Evolutionary conservation across 345 rosid species (phyloP), one percentile per base, ranked within the genome.

Genomic region (Linum trigynum): DNA sequence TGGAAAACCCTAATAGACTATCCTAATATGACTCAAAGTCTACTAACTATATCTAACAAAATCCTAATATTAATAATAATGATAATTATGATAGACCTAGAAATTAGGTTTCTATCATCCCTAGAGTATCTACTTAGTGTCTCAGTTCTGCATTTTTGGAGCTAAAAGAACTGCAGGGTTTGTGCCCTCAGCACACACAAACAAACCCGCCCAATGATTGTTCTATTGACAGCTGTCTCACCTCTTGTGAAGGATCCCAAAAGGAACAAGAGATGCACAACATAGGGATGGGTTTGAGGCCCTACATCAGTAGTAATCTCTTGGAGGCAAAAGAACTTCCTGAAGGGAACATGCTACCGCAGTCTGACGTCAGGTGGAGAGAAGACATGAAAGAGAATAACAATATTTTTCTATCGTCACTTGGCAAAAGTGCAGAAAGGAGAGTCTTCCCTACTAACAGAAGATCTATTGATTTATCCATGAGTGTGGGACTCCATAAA

Each of bases 191-290:
- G 65, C 85, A 75, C 65, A 65, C 71, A 41, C 95, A 80, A 74
- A 51, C 75, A 61, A 65, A 74, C 8, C 91, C 79, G 57, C 91
- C 79, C 15, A 79, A 80, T 0, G 90, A 89, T 77, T 85, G 97
- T 59, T 92, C 96, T 5, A 76, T 87, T 51, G 96, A 92, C 68
- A 90, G 94, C 78, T 87, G 92, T 80, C 71, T 92, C 63, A 92
- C 97, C 15, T 83, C 96, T 38, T 84, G 87, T 12, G 91, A 86
- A 76, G 94, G 79, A 32, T 75, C 84, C 16, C 91, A 83, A 7
- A 92, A 85, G 73, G 85, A 79, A 7, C 85, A 80, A 55, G 84
- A 91, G 71, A 82, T 77, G 51, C 80, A 77, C 72, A 81, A 85
- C 41, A 80, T 74, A 41, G 84, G 87, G 55, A 39, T 82, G 40